These are phyloP conservation scores for Polysphondylium violaceum DNA, from an alignment of 78 protist species.

Conservation along the genomic window DNA sequence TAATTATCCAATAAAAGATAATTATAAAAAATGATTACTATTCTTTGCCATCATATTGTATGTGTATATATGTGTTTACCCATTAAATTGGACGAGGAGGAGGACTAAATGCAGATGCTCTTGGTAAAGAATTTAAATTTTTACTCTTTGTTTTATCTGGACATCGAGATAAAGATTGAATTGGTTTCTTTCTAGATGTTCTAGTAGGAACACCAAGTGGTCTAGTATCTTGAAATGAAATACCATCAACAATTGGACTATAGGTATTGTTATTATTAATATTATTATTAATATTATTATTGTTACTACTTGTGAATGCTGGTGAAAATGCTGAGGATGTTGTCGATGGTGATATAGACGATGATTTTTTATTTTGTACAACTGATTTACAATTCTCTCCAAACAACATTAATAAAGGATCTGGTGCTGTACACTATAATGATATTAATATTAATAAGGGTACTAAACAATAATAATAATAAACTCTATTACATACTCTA, in stretches of 20 bases:
- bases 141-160: conserved; percentile 73
- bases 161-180: neutral
- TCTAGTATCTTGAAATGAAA: conserved; percentile 14
- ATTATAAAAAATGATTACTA: too few relatives aligned
- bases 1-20: too few relatives aligned
- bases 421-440: conserved; percentile 65
- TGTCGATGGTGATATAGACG: neutral
- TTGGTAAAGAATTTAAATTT: conserved; percentile 54
- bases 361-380: conserved; percentile 8
- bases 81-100: conserved; percentile 56
- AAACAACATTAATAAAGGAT: conserved; percentile 65
- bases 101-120: conserved; percentile 74
- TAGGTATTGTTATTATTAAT: neutral
- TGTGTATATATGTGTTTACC: too few relatives aligned
- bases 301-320: neutral
- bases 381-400: conserved; percentile 54
- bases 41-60: too few relatives aligned
- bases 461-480: neutral
- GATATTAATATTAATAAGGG: neutral
- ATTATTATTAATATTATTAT: too few relatives aligned
- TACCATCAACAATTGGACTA: neutral
- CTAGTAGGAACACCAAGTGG: conserved; percentile 5
- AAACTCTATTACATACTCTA: conserved; percentile 16
- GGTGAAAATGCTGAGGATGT: conserved; percentile 5
- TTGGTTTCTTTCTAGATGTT: conserved; percentile 16